These are phyloP conservation scores for Fulvia fulva DNA, from an alignment of 2,329 filamentous ascomycete species.

Conservation along the genomic window DNA sequence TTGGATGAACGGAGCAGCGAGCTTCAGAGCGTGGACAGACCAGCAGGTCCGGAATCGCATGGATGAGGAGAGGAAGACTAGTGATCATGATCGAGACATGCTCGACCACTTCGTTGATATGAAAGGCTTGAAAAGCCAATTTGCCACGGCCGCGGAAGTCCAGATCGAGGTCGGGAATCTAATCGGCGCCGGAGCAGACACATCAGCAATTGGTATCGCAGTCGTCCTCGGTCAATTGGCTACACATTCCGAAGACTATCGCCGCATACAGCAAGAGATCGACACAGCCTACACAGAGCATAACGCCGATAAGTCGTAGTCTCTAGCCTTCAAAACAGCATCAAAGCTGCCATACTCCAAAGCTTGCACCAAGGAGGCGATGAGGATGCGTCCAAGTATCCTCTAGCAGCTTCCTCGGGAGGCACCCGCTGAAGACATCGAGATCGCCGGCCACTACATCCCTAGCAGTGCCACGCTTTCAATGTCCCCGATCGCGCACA, in stretches of 20 bases:
- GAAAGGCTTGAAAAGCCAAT: constrained; percentile 5
- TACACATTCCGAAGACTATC: background rate
- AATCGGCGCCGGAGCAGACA: constrained; percentile 16
- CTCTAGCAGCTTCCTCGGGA: no score
- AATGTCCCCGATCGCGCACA: no score
- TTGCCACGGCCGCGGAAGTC: constrained; percentile 7
- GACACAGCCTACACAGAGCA: background rate
- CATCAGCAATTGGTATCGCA: constrained; percentile 8
- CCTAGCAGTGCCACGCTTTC: no score
- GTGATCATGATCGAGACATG: constrained; percentile 14
- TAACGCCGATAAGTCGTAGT: background rate
- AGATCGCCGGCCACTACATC: no score
- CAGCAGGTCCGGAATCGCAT: constrained; percentile 4
- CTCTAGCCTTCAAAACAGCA: background rate
- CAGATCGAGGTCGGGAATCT: constrained; percentile 13
- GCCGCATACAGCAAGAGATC: background rate
- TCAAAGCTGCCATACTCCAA: background rate
- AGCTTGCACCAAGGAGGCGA: background rate
- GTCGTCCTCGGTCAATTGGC: background rate
- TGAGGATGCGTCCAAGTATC: background rate
- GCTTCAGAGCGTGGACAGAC: constrained; percentile 12
- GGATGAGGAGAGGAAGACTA: background rate
- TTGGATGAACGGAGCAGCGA: constrained; percentile 1
- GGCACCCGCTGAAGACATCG: no score
- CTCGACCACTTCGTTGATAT: constrained; percentile 15